Conservation (phyloP, 345 rosid species). For the Angophora floribunda region DNA sequence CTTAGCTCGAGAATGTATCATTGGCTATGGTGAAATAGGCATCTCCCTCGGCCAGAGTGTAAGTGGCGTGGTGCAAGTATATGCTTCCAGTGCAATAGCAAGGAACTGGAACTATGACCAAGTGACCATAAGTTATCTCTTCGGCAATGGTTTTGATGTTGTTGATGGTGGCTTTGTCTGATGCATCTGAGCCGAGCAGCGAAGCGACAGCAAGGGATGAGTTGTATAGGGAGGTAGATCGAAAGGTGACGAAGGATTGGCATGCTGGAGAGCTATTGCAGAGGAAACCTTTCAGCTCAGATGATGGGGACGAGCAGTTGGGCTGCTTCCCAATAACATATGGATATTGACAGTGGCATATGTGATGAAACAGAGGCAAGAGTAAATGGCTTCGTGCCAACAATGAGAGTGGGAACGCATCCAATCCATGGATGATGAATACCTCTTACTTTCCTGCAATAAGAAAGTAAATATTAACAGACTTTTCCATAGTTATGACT, state of each 20-base stretch:
- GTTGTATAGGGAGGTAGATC: not conserved
- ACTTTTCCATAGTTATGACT: too few relatives aligned
- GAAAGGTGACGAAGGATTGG: slow-evolving; percentile 6
- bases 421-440: too few relatives aligned
- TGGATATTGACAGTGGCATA: not conserved
- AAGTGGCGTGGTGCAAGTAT: too few relatives aligned
- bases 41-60: too few relatives aligned
- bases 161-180: slow-evolving; percentile 5
- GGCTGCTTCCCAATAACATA: not conserved
- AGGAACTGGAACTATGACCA: not conserved
- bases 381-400: not conserved
- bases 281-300: slow-evolving; percentile 1
- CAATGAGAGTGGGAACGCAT: not conserved
- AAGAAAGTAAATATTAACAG: too few relatives aligned
- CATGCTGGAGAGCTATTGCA: slow-evolving; percentile 10
- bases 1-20: not conserved
- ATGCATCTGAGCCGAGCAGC: slow-evolving; percentile 12
- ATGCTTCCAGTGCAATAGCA: too few relatives aligned
- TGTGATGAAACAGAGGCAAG: not conserved
- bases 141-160: not conserved
- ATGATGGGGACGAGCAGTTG: not conserved
- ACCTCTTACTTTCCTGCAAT: too few relatives aligned
- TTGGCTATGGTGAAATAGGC: too few relatives aligned
- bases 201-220: slow-evolving; percentile 2
- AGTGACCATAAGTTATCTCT: not conserved